These are phyloP conservation scores for Suillus discolor DNA, from an alignment of 768 basidiomycete species.

Conservation along the genomic window DNA sequence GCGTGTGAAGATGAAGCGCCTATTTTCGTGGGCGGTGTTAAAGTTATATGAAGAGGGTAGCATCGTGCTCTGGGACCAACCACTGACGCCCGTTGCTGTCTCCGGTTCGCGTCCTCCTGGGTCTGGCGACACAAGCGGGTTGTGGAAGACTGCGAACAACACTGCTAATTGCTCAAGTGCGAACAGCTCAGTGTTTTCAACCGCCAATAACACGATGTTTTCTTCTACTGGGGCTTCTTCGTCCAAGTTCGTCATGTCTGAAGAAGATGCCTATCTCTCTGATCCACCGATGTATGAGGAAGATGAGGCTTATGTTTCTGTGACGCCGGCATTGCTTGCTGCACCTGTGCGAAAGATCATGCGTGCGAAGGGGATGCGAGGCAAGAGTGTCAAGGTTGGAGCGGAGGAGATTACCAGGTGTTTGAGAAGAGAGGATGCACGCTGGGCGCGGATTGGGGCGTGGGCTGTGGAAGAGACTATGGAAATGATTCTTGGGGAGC, in stretches of 20 bases:
- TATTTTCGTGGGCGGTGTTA: slow-evolving; percentile 67
- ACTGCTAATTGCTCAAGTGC: slow-evolving; percentile 32
- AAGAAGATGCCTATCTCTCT: slow-evolving; percentile 48
- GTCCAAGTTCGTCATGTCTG: slow-evolving; percentile 31
- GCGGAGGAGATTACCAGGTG: slow-evolving; percentile 44
- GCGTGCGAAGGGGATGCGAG: slow-evolving; percentile 30
- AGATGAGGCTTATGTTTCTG: slow-evolving; percentile 69
- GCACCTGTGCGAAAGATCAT: slow-evolving; percentile 50
- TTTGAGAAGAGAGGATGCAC: slow-evolving; percentile 54
- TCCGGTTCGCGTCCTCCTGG: slow-evolving; percentile 7
- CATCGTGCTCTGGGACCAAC: slow-evolving; percentile 74
- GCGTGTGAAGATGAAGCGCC: slow-evolving; percentile 58
- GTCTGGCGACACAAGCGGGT: slow-evolving; percentile 27
- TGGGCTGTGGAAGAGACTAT: slow-evolving; percentile 69
- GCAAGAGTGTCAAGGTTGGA: slow-evolving; percentile 9
- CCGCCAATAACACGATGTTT: slow-evolving; percentile 27
- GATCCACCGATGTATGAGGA: slow-evolving; percentile 60
- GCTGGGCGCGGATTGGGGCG: slow-evolving; percentile 65
- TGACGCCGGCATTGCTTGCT: slow-evolving; percentile 55
- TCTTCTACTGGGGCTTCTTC: slow-evolving; percentile 30
- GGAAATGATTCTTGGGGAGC: slow-evolving; percentile 25
- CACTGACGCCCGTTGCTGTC: slow-evolving; percentile 34
- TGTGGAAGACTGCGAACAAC: slow-evolving; percentile 51
- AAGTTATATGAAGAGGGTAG: slow-evolving; percentile 72
- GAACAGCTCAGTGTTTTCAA: slow-evolving; percentile 17